Evolutionary conservation across 441 rosid genomes (phyloP).

Genomic region (Euphorbia schlechtendalii): DNA sequence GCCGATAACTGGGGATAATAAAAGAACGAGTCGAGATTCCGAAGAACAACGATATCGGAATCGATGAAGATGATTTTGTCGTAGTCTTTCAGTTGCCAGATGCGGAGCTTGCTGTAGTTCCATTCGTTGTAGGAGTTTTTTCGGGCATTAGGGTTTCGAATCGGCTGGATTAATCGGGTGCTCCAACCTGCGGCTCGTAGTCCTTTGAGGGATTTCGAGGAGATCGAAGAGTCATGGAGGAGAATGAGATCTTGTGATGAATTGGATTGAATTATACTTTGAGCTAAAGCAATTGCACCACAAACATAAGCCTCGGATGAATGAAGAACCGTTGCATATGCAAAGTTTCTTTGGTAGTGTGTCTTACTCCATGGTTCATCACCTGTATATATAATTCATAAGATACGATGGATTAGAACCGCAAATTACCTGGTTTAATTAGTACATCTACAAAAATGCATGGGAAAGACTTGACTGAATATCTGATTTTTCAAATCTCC

Average conservation of each 20-base stretch:
- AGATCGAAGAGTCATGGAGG: slow-evolving; percentile 52
- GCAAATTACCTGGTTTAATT: too few relatives aligned
- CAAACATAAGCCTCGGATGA: slow-evolving; percentile 72
- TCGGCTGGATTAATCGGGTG: slow-evolving; percentile 37
- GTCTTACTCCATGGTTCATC: slow-evolving; percentile 24
- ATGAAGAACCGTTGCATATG: slow-evolving; percentile 69
- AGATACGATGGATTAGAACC: too few relatives aligned
- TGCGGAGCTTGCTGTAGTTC: slow-evolving; percentile 67
- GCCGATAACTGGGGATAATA: slow-evolving; percentile 61
- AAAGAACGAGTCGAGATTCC: slow-evolving; percentile 50
- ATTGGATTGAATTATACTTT: slow-evolving; percentile 47
- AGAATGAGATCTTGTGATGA: slow-evolving; percentile 49
- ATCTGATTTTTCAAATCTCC: too few relatives aligned
- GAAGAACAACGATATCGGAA: slow-evolving; percentile 46
- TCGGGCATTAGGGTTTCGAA: slow-evolving; percentile 48
- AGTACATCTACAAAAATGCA: too few relatives aligned
- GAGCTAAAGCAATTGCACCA: slow-evolving; percentile 70
- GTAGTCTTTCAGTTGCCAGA: slow-evolving; percentile 55
- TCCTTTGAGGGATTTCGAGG: slow-evolving; percentile 32
- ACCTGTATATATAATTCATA: slow-evolving; percentile 16
- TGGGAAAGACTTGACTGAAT: too few relatives aligned
- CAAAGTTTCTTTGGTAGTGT: slow-evolving; percentile 27
- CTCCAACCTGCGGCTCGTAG: slow-evolving; percentile 57
- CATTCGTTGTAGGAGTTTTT: slow-evolving; percentile 64
- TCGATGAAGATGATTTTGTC: slow-evolving; percentile 65